Base-by-base conservation (phyloP, 306 rosid species). In the Glycyrrhiza uralensis region DNA sequence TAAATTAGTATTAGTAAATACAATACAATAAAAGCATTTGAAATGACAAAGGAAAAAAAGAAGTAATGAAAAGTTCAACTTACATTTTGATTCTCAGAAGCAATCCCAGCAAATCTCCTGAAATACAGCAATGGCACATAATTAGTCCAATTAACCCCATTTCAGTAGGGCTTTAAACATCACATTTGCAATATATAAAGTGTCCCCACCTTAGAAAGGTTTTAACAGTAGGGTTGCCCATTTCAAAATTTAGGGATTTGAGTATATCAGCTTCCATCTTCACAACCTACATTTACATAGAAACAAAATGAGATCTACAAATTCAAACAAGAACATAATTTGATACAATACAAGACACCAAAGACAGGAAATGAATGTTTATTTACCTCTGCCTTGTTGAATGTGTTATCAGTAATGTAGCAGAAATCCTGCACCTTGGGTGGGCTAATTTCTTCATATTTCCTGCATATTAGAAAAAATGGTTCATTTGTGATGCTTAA, bases 181-280 rank as follows among this genome's bases (percentile, higher is more conserved):
- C 6, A 32, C 14, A 17, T 15, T 23, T 35, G 38, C 18, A 46
- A 30, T 41, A 39, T 6, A 61, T 13, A 35, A 35, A 22, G 13
- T 22, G 30, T 22, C 7, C 82, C 38, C 76, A 58, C 98, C 92
- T 91, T 19, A 94, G 77, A 79, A 89, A 89, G 13, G 95, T 83
- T 80, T 51, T 87, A 18, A 78, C 85, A 5, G 90, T 91, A 17
- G 98, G 97, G 77, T 52, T 89, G 0, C 98, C 96, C 85, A 91
- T 54, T 76, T 94, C 97, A 80, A 89, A 94, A 10, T 80, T 83
- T 1, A 94, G 70, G 4, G 85, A 69, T 38, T 83, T 84, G 6
- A 94, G 97, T 52, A 94, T 70, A 2, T 84, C 87, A 67, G 91
- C 92, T 80, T 94, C 98, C 98, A 91, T 94, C 46, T 75, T 56